Evolutionary conservation across 73 alveolate genomes (phyloP).

Genomic region (Uronychia binucleata): DNA sequence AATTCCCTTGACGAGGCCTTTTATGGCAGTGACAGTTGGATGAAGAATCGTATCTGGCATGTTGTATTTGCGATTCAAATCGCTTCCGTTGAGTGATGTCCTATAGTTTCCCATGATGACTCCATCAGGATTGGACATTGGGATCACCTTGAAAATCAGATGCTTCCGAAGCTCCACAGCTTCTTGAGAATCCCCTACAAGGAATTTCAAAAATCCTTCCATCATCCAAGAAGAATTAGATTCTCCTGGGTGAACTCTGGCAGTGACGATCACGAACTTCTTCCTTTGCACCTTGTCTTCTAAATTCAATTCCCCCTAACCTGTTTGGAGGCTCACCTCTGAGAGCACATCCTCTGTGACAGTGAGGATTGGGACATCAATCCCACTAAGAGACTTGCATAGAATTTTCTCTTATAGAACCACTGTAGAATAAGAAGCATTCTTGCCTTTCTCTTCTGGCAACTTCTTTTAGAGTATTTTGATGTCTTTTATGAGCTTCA

Average conservation of each 20-base stretch:
- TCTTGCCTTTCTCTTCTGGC: no score
- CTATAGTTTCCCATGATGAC: slow-evolving; percentile 79
- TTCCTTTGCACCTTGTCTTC: slow-evolving; percentile 38
- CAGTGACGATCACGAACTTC: slow-evolving; percentile 42
- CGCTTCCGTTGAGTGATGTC: slow-evolving; percentile 74
- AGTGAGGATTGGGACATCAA: slow-evolving; percentile 54
- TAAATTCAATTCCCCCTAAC: no score
- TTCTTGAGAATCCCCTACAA: slow-evolving; percentile 55
- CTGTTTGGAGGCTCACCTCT: no score
- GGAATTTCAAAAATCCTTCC: slow-evolving; percentile 55
- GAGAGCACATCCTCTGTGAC: slow-evolving; percentile 27
- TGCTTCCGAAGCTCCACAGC: slow-evolving; percentile 73
- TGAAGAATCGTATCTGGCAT: slow-evolving; percentile 81
- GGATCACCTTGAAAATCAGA: slow-evolving; percentile 68
- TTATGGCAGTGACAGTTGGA: slow-evolving; percentile 63
- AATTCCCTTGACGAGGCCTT: slow-evolving; percentile 51
- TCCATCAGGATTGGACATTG: slow-evolving; percentile 85
- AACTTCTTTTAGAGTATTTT: no score
- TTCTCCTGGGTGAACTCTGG: slow-evolving; percentile 78
- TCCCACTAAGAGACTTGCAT: slow-evolving; percentile 54
- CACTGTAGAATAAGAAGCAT: background rate
- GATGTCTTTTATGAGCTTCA: background rate
- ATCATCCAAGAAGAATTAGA: slow-evolving; percentile 65
- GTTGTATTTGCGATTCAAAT: slow-evolving; percentile 77
- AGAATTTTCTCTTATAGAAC: slow-evolving; percentile 12